Evolutionary conservation across 2,329 filamentous ascomycete species (phyloP).

Genomic region (Grosmannia huntii): DNA sequence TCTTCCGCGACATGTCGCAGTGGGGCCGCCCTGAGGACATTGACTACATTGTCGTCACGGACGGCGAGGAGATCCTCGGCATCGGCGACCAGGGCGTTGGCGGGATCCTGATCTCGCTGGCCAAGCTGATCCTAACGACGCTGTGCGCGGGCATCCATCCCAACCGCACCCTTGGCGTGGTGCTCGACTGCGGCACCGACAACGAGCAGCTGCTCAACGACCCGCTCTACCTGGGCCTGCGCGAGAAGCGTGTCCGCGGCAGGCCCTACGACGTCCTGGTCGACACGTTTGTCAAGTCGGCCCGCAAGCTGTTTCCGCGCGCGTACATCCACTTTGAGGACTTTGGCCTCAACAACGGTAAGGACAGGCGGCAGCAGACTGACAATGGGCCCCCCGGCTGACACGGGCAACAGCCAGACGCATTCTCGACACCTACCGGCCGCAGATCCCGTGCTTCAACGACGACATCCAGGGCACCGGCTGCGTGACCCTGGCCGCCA

Average conservation of each 20-base stretch:
- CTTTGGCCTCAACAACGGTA: constrained; percentile 63
- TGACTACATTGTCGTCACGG: constrained; percentile 80
- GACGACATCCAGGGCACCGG: constrained; percentile 75
- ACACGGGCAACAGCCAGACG: constrained; percentile 42
- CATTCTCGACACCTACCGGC: constrained; percentile 63
- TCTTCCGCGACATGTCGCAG: constrained; percentile 53
- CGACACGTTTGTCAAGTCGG: constrained; percentile 57
- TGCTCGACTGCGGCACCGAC: constrained; percentile 76
- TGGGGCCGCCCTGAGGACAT: constrained; percentile 63
- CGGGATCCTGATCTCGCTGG: constrained; percentile 70
- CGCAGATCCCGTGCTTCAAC: constrained; percentile 72
- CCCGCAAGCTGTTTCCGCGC: constrained; percentile 57
- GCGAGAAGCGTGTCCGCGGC: constrained; percentile 52
- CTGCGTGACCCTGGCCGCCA: constrained; percentile 72
- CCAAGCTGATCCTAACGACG: constrained; percentile 72
- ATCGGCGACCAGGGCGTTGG: constrained; percentile 85
- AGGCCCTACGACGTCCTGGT: constrained; percentile 66
- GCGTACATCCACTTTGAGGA: constrained; percentile 88
- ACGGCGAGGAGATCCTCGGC: constrained; percentile 63
- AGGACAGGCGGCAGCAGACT: not conserved
- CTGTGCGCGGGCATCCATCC: constrained; percentile 81
- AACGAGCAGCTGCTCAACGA: constrained; percentile 64
- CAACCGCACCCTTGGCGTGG: constrained; percentile 63
- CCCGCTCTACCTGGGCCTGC: constrained; percentile 66
- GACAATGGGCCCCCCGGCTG: not conserved